Base-by-base conservation (phyloP, 306 rosid genomes). In the Morella rubra region DNA sequence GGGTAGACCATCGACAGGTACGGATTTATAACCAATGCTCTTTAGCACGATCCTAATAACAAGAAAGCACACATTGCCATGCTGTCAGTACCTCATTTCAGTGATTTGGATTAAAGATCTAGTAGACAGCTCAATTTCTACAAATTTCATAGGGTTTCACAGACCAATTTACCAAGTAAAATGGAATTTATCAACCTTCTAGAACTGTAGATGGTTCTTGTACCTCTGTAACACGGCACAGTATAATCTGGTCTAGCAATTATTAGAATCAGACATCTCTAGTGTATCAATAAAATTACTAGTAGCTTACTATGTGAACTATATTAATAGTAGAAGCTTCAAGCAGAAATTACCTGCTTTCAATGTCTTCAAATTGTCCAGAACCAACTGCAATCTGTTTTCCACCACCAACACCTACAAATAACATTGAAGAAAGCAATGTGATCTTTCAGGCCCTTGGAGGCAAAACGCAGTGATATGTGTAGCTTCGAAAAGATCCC, bases 1-100 rank as follows among this genome's bases (percentile, higher is more conserved):
- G 76, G 96, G 95, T 46, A 95, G 82, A 80, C 93, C 99, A 73
- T 89, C 90, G 52, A 90, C 91, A 6, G 93, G 96, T 81, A 88
- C 69, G 68, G 99, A 90, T 87, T 88, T 95, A 86, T 92, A 95
- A 60, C 97, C 99, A 82, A 95, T 92, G 88, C 98, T 92, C 93
- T 92, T 92, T 37, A 90, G 85, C 70, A 82, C 96, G 87, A 95
- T 76, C 91, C 98, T 95, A 49, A 80, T 77, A 86, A 58, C 76
- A 79, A 65, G 53, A 55, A 60, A 52, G 80, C 83, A 71, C 60
- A 82, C 10, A 68, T 77, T 32, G 56, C 41, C 74, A 41, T 12
- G 27, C 52, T 76, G 51, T 75, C 69, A 72, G 67, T 47, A 44
- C 49, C 53, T 61, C 54, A 19, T 45, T 62, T 19, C 42, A 59